phyloP scores from a whole-genome alignment of 352 stramenopile genomes.

The Phytophthora crassamura region DNA sequence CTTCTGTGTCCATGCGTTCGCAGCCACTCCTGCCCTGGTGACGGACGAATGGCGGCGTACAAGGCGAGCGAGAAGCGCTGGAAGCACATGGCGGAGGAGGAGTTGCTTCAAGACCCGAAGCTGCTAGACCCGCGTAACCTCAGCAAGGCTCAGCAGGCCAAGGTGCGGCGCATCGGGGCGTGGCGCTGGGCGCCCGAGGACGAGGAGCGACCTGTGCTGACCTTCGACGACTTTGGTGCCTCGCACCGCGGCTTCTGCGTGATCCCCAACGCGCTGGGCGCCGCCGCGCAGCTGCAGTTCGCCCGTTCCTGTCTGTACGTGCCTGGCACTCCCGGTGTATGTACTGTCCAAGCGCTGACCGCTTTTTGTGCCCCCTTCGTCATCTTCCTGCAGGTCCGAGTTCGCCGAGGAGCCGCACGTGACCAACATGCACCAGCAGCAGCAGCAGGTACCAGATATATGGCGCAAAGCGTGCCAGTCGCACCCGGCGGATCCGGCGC shows the following conservation, averaged over 20 bases:
- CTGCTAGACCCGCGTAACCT: slow-evolving; percentile 56
- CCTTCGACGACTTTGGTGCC: slow-evolving; percentile 53
- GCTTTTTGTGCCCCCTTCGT: not conserved
- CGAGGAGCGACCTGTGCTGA: slow-evolving; percentile 50
- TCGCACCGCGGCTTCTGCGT: slow-evolving; percentile 71
- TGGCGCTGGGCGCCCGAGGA: slow-evolving; percentile 39
- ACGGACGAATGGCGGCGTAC: slow-evolving; percentile 50
- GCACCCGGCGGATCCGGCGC: slow-evolving; percentile 46
- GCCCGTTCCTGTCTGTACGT: slow-evolving; percentile 67
- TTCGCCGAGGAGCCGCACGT: slow-evolving; percentile 75
- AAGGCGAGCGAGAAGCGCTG: slow-evolving; percentile 83
- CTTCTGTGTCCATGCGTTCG: not conserved
- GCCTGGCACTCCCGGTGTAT: not conserved
- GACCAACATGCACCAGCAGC: slow-evolving; percentile 81
- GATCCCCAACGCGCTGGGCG: slow-evolving; percentile 64
- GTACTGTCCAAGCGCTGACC: slow-evolving; percentile 14
- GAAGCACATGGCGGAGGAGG: slow-evolving; percentile 44
- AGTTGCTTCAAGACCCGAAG: slow-evolving; percentile 36
- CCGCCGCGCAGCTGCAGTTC: slow-evolving; percentile 56
- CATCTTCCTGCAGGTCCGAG: slow-evolving; percentile 50
- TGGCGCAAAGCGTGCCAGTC: slow-evolving; percentile 56
- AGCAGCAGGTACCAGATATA: slow-evolving; percentile 53
- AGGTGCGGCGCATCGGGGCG: slow-evolving; percentile 43
- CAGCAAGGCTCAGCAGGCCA: slow-evolving; percentile 33
- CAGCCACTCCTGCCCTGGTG: not conserved